phyloP scores from a whole-genome alignment of 2,329 filamentous ascomycete genomes.

The Arthroderma uncinatum region DNA sequence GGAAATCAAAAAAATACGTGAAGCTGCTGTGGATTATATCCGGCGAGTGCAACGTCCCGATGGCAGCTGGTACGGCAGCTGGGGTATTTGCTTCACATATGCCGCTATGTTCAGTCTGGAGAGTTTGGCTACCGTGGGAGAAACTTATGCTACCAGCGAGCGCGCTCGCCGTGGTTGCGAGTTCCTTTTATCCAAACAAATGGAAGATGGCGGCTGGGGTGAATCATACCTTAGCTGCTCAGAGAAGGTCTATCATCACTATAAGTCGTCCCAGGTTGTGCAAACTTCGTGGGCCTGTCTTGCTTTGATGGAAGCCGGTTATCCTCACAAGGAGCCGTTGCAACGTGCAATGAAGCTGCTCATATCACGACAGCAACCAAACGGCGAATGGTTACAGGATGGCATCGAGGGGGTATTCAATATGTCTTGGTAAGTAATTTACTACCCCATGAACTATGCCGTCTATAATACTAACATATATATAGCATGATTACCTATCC shows the following conservation, averaged over 20 bases:
- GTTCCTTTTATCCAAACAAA: constrained; percentile 75
- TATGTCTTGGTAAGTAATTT: constrained; percentile 64
- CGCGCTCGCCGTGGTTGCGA: constrained; percentile 65
- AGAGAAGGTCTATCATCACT: constrained; percentile 61
- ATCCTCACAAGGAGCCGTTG: constrained; percentile 62
- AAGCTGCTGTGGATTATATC: constrained; percentile 69
- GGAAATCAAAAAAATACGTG: constrained; percentile 65
- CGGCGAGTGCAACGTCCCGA: constrained; percentile 64
- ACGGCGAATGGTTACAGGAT: constrained; percentile 92
- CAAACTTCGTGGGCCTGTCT: constrained; percentile 89
- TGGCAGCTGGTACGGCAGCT: constrained; percentile 95
- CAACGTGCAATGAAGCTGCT: constrained; percentile 66
- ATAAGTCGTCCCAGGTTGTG: constrained; percentile 75
- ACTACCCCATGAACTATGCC: constrained; percentile 3
- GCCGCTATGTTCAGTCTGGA: constrained; percentile 94
- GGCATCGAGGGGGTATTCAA: constrained; percentile 98
- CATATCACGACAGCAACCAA: constrained; percentile 71
- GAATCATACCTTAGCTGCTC: constrained; percentile 87
- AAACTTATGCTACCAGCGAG: constrained; percentile 64
- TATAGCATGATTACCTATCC: constrained; percentile 90
- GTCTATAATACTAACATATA: constrained; percentile 17
- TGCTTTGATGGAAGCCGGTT: constrained; percentile 69
- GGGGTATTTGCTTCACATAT: constrained; percentile 98
- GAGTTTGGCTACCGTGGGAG: constrained; percentile 67
- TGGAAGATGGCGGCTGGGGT: constrained; percentile 87